phyloP scores from a whole-genome alignment of 805 yeast genomes.

The Kodamaea fukazawae region DNA sequence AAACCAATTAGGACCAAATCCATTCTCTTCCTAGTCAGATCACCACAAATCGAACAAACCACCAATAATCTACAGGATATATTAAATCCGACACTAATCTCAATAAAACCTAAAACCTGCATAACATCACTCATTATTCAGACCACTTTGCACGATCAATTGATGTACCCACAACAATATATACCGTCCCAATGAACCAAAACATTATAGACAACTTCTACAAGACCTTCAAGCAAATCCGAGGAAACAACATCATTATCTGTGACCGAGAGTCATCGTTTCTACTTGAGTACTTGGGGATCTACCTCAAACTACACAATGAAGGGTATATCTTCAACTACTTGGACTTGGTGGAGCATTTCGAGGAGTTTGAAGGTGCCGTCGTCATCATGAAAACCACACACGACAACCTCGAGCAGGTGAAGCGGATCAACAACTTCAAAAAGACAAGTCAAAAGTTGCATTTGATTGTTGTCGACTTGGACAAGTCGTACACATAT shows the following conservation, averaged over 20 bases:
- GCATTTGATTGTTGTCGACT: slow-evolving; percentile 36
- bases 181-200: slow-evolving; percentile 10
- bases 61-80: too few species aligned
- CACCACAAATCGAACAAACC: too few species aligned
- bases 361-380: slow-evolving; percentile 17
- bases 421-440: slow-evolving; percentile 8
- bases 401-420: slow-evolving; percentile 16
- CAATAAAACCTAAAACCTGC: too few species aligned
- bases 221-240: slow-evolving; percentile 21
- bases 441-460: background rate
- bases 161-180: too few species aligned
- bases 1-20: too few species aligned
- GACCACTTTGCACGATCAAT: too few species aligned
- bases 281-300: too few species aligned
- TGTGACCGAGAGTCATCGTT: slow-evolving; percentile 36
- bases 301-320: too few species aligned
- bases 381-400: slow-evolving; percentile 17
- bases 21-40: too few species aligned
- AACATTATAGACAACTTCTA: slow-evolving; percentile 17
- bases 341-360: slow-evolving; percentile 10
- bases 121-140: too few species aligned
- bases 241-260: slow-evolving; percentile 26
- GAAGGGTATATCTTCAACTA: background rate
- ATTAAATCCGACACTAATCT: too few species aligned
- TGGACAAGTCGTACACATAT: slow-evolving; percentile 31